Percentiles rank a stretch among this genome's conserved stretches.
These are phyloP conservation scores for Medicago arabica DNA, from an alignment of 306 rosid genomes.

Conservation along the genomic window DNA sequence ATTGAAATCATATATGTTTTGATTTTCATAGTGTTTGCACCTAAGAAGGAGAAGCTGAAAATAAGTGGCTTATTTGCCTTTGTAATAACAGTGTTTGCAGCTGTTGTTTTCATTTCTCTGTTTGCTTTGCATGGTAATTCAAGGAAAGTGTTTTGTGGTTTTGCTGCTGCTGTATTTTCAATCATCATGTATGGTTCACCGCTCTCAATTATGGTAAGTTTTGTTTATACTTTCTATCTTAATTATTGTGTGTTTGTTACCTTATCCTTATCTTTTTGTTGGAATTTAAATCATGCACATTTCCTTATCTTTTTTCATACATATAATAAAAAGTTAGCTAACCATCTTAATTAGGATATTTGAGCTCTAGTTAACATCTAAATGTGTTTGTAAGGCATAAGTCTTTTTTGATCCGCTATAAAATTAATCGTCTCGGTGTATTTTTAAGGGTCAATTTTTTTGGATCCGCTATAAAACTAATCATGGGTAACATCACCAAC, in stretches of 20 bases:
- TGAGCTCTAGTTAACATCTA: too few species aligned
- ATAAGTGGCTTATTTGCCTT: slow-evolving; percentile 54
- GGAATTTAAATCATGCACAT: background rate
- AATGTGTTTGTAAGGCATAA: too few species aligned
- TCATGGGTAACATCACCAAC: too few species aligned
- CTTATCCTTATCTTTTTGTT: background rate
- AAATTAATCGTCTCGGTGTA: too few species aligned
- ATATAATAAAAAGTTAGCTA: too few species aligned
- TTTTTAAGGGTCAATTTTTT: too few species aligned
- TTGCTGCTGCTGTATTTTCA: slow-evolving; percentile 71
- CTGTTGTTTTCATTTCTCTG: slow-evolving; percentile 70
- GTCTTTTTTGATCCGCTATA: too few species aligned
- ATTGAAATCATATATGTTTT: slow-evolving; percentile 67
- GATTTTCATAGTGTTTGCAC: slow-evolving; percentile 57
- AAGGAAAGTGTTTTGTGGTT: slow-evolving; percentile 75
- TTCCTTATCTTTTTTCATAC: too few species aligned
- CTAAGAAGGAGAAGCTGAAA: slow-evolving; percentile 62
- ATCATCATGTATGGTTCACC: slow-evolving; percentile 92
- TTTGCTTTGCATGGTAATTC: slow-evolving; percentile 56
- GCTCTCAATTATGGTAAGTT: slow-evolving; percentile 77
- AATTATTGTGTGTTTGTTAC: background rate
- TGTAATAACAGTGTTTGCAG: slow-evolving; percentile 51
- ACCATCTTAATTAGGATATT: too few species aligned
- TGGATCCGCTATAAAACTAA: too few species aligned
- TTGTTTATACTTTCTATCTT: background rate